Evolutionary conservation across 768 basidiomycete genomes (phyloP).

Genomic region (Sporobolomyces pararoseus): DNA sequence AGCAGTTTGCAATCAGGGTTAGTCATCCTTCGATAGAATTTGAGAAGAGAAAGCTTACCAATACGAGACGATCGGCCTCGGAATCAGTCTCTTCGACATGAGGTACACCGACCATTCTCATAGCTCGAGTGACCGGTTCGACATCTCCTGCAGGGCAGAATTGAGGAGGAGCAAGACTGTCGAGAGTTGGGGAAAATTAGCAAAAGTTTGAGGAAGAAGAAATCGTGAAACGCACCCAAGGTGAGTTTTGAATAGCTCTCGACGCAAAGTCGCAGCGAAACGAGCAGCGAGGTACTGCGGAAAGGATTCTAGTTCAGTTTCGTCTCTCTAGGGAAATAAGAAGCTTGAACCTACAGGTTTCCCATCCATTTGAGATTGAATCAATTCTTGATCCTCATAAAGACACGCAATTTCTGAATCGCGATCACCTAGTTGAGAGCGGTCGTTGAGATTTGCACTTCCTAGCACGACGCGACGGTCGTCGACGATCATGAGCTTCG

Average conservation of each 20-base stretch:
- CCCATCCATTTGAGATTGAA: slow-evolving; percentile 75
- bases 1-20: too few relatives aligned
- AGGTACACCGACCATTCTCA: slow-evolving; percentile 36
- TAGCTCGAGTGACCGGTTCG: slow-evolving; percentile 33
- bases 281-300: slow-evolving; percentile 62
- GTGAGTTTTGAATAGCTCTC: slow-evolving; percentile 63
- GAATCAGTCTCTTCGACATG: slow-evolving; percentile 24
- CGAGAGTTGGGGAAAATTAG: too few relatives aligned
- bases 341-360: slow-evolving; percentile 52
- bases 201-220: slow-evolving; percentile 7
- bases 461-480: slow-evolving; percentile 88
- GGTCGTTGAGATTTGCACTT: slow-evolving; percentile 87
- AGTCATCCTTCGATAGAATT: too few relatives aligned
- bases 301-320: not conserved
- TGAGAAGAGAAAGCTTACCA: slow-evolving; percentile 23
- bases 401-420: slow-evolving; percentile 84
- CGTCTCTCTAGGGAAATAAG: not conserved
- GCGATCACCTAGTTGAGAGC: slow-evolving; percentile 78
- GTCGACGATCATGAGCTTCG: slow-evolving; percentile 56
- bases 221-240: slow-evolving; percentile 34
- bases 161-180: slow-evolving; percentile 82
- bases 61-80: slow-evolving; percentile 33
- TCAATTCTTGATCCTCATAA: slow-evolving; percentile 78
- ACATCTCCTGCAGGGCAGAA: slow-evolving; percentile 50
- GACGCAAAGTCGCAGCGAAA: slow-evolving; percentile 77